phyloP scores from a whole-genome alignment of 176 grass and related monocot genomes.

The Phoenix roebelenii region DNA sequence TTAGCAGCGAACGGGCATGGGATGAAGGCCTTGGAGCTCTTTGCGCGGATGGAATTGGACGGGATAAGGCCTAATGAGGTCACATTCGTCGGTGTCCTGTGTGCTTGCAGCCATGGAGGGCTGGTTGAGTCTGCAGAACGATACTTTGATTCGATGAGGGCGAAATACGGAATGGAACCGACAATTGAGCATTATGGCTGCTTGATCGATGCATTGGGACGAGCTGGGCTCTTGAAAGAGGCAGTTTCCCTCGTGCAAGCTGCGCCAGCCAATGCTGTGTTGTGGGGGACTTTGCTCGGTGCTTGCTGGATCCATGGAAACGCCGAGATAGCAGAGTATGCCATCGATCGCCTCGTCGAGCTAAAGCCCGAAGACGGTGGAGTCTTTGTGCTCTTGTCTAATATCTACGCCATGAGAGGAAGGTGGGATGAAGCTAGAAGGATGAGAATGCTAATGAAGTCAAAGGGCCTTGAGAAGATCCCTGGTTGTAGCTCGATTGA shows the following conservation, averaged over 20 bases:
- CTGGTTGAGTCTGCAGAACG: slow-evolving; percentile 10
- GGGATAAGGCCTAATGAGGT: slow-evolving; percentile 10
- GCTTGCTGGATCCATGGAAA: slow-evolving; percentile 20
- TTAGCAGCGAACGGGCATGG: slow-evolving; percentile 6
- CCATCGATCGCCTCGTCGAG: neutral
- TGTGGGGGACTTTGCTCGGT: slow-evolving; percentile 20
- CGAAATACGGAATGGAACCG: slow-evolving; percentile 1
- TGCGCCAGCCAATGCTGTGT: neutral
- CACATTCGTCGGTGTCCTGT: slow-evolving; percentile 10
- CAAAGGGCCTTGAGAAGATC: slow-evolving; percentile 10
- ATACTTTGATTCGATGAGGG: slow-evolving; percentile 10
- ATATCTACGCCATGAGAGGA: slow-evolving; percentile 10
- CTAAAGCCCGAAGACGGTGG: slow-evolving; percentile 9
- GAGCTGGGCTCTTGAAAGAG: slow-evolving; percentile 17
- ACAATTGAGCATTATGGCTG: slow-evolving; percentile 16
- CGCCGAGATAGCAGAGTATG: slow-evolving; percentile 1
- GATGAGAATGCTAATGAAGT: slow-evolving; percentile 4
- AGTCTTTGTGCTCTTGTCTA: slow-evolving; percentile 16
- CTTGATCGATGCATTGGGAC: slow-evolving; percentile 12
- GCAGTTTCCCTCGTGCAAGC: slow-evolving; percentile 3
- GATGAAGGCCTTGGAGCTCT: slow-evolving; percentile 9
- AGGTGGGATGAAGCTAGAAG: slow-evolving; percentile 19
- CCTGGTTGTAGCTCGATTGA: slow-evolving; percentile 8
- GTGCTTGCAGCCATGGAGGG: slow-evolving; percentile 20
- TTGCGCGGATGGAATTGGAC: slow-evolving; percentile 5